These are phyloP conservation scores for Chaetomiaceae sp. DNA, from an alignment of 2,329 filamentous ascomycete genomes.

Conservation along the genomic window DNA sequence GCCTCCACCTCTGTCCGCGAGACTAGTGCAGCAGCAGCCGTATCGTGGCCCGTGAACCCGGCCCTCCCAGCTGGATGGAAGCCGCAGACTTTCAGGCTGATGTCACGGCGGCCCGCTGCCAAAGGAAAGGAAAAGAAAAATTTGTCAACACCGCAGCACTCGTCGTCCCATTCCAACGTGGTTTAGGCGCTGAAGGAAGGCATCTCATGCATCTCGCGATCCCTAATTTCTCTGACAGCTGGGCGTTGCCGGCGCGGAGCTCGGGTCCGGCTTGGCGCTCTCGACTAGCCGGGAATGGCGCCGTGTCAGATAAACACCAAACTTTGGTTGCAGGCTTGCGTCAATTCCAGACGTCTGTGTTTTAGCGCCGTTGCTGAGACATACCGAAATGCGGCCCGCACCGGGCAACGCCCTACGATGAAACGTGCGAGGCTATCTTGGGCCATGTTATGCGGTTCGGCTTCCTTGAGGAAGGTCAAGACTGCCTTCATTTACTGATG, in stretches of 20 bases:
- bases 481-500: not conserved
- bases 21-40: not conserved
- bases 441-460: not conserved
- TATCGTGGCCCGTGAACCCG: conserved; percentile 5
- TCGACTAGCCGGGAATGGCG: not conserved
- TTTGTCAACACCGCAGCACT: not conserved
- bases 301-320: not conserved
- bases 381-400: conserved; percentile 2
- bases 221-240: conserved; percentile 10
- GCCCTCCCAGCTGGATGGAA: not conserved
- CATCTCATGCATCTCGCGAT: conserved; percentile 5
- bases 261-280: conserved; percentile 6
- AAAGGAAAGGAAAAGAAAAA: not conserved
- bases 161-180: not conserved
- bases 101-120: not conserved
- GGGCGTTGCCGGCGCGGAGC: conserved; percentile 4
- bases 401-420: not conserved
- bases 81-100: conserved; percentile 4
- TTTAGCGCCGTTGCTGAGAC: not conserved
- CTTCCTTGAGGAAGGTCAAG: not conserved
- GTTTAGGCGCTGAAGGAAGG: not conserved
- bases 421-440: not conserved
- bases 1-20: not conserved
- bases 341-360: not conserved
- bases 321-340: not conserved